Evolutionary conservation across 2,329 filamentous ascomycete species (phyloP).

Genomic region (Pyrenophora graminea): DNA sequence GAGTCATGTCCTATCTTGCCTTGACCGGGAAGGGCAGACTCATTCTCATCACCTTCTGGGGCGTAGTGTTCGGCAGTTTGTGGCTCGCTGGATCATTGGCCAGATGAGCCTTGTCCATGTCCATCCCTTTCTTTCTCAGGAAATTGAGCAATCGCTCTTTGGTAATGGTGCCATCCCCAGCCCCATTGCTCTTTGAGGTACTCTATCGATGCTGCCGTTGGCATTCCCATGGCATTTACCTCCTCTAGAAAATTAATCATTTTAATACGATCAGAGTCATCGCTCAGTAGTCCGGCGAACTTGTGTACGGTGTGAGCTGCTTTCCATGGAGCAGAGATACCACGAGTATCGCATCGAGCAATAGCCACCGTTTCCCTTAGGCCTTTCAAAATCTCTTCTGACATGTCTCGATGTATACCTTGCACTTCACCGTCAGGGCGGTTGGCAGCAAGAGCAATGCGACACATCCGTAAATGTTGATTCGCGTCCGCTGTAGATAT

Average conservation of each 20-base stretch:
- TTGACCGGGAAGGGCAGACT: slow-evolving; percentile 53
- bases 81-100: slow-evolving; percentile 29
- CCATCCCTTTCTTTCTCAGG: background rate
- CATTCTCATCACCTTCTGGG: slow-evolving; percentile 41
- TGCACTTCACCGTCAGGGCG: slow-evolving; percentile 1
- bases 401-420: background rate
- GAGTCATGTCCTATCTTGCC: slow-evolving; percentile 60
- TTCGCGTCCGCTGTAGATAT: slow-evolving; percentile 19
- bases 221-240: slow-evolving; percentile 19
- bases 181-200: slow-evolving; percentile 18
- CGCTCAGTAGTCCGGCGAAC: slow-evolving; percentile 13
- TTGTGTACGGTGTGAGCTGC: slow-evolving; percentile 20
- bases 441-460: slow-evolving; percentile 14
- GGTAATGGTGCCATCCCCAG: slow-evolving; percentile 3
- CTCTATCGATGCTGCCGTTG: slow-evolving; percentile 15
- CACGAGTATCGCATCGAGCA: slow-evolving; percentile 20
- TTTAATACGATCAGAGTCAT: slow-evolving; percentile 14
- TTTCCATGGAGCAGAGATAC: slow-evolving; percentile 12
- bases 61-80: slow-evolving; percentile 32
- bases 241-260: slow-evolving; percentile 28
- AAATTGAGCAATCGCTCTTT: background rate
- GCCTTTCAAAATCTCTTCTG: slow-evolving; percentile 8
- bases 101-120: slow-evolving; percentile 11
- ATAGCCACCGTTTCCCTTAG: slow-evolving; percentile 24
- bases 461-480: slow-evolving; percentile 23